phyloP scores from a whole-genome alignment of 345 rosid genomes.

The Eucalyptus lansdowneana region DNA sequence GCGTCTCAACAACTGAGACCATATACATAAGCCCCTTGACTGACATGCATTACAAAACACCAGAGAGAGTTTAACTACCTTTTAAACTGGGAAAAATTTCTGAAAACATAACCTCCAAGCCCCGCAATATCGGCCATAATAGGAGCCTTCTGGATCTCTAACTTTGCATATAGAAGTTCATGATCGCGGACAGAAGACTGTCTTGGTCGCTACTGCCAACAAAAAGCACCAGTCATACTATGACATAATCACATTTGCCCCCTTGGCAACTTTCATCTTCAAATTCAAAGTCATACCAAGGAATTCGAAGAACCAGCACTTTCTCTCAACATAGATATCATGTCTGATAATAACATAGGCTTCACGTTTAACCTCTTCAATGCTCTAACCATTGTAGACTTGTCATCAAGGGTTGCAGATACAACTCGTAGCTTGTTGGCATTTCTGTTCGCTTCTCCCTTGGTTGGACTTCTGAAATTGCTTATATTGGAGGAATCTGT shows the following conservation, averaged over 20 bases:
- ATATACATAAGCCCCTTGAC: background rate
- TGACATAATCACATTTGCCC: background rate
- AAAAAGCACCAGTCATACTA: background rate
- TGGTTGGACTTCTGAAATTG: background rate
- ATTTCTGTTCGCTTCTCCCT: background rate
- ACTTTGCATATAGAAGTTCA: constrained; percentile 45
- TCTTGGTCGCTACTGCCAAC: constrained; percentile 32
- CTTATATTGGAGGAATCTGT: background rate
- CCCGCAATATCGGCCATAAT: constrained; percentile 5
- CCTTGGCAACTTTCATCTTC: background rate
- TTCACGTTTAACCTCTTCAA: constrained; percentile 12
- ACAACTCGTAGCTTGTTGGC: background rate
- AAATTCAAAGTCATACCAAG: constrained; percentile 27
- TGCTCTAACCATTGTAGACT: background rate
- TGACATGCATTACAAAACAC: background rate
- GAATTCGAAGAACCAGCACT: constrained; percentile 25
- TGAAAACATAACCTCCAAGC: constrained; percentile 39
- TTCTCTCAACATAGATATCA: constrained; percentile 38
- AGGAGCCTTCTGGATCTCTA: constrained; percentile 50
- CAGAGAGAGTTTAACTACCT: constrained; percentile 13
- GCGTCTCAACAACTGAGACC: background rate
- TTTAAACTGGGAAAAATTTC: constrained; percentile 56
- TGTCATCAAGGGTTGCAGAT: background rate
- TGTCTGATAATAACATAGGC: constrained; percentile 35
- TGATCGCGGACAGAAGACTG: constrained; percentile 44